Base-by-base conservation (phyloP, 768 basidiomycete species). In the Tricholoma sp. region DNA sequence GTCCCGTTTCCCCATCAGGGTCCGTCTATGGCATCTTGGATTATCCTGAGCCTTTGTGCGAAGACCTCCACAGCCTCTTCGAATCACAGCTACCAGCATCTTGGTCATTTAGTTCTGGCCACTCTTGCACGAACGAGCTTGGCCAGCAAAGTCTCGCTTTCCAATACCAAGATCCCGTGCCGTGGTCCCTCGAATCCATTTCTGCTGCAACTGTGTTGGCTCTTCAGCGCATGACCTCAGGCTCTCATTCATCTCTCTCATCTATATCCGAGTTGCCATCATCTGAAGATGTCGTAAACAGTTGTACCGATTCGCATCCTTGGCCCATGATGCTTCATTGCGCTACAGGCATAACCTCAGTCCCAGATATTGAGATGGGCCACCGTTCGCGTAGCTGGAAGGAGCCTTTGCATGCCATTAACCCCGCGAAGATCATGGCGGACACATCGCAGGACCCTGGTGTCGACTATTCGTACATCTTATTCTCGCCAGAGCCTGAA, bases 391-490 rank as follows among this genome's bases (percentile, higher is more conserved):
- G 65, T 7, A 32, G 57, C 63, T 29, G 56, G 59, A 37, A 57
- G 4, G 41, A 60, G 5, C 45, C 57, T 14, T 32, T 57, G 34
- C 46, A 54, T 9, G 69, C 74, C 27, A 67, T 81, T 50, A 72
- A 80, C 61, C 79, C 79, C 19, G 59, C 72, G 31, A 72, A 76
- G 31, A 71, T 76, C 27, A 66, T 74, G 57, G 62, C 57, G 32
- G 52, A 34, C 19, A 21, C 7, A 27, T 18, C 24, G 22, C 51
- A 18, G 47, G 55, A 29, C 24, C 35, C 34, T 47, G 59, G 52
- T 24, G 7, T 53, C 56, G 46, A 12, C 14, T 11, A 14, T 27
- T 29, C 49, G 41, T 39, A 41, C 24, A 35, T 56, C 39, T 39
- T 6, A 41, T 41, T 47, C 37, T 60, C 39, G 16, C 47, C 47